Conservation (phyloP, 768 basidiomycete species). For the Termitomyces sp. region DNA sequence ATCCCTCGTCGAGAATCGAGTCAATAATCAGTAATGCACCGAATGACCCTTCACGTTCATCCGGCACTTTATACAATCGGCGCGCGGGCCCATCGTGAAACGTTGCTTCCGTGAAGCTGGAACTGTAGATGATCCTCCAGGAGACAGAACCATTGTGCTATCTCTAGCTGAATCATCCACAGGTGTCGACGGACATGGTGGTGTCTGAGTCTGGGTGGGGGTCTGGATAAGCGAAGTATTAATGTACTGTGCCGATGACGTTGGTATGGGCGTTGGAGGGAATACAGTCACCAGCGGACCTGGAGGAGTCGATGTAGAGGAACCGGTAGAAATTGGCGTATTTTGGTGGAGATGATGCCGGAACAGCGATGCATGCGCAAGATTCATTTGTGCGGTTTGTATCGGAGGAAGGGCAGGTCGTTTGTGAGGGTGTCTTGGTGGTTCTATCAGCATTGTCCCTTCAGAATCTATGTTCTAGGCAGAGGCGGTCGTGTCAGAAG, state of each 20-base stretch:
- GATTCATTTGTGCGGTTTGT: slow-evolving; percentile 11
- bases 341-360: slow-evolving; percentile 7
- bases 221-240: slow-evolving; percentile 12
- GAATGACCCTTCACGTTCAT: slow-evolving; percentile 69
- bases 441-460: slow-evolving; percentile 7
- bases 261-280: slow-evolving; percentile 26
- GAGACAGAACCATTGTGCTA: slow-evolving; percentile 17
- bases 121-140: slow-evolving; percentile 13
- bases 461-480: slow-evolving; percentile 28
- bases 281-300: slow-evolving; percentile 26
- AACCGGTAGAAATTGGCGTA: slow-evolving; percentile 11
- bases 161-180: not conserved
- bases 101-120: slow-evolving; percentile 38
- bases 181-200: slow-evolving; percentile 13
- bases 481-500: not conserved
- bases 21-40: slow-evolving; percentile 42
- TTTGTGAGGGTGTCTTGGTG: not conserved
- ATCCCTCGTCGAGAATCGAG: too few species aligned
- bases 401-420: slow-evolving; percentile 11
- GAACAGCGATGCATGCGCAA: slow-evolving; percentile 5
- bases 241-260: slow-evolving; percentile 18
- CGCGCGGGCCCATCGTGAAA: slow-evolving; percentile 69
- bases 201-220: not conserved
- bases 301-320: slow-evolving; percentile 4
- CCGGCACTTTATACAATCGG: slow-evolving; percentile 66